Conservation (phyloP, 192 early-diverging fungal species). For the Backusella psychrophila region DNA sequence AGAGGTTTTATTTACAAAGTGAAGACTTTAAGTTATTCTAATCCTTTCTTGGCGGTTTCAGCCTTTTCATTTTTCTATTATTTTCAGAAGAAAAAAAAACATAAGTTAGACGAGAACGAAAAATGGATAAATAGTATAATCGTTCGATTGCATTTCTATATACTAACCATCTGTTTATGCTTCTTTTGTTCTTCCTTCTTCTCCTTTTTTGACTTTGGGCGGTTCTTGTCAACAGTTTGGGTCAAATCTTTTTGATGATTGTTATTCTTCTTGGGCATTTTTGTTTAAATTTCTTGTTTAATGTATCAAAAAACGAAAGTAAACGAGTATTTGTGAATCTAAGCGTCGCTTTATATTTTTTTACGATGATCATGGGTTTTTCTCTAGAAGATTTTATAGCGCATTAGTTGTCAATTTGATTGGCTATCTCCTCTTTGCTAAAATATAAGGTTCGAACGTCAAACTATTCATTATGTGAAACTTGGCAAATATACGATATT, state of each 20-base stretch:
- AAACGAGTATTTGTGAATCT: background rate
- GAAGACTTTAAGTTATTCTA: background rate
- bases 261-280: constrained; percentile 9
- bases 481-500: background rate
- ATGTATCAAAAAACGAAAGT: background rate
- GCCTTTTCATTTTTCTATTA: constrained; percentile 13
- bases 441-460: background rate
- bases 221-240: constrained; percentile 20
- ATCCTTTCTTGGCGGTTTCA: background rate
- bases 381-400: background rate
- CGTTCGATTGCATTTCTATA: background rate
- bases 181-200: constrained; percentile 22
- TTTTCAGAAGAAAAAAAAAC: background rate
- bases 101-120: background rate
- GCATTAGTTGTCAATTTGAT: background rate
- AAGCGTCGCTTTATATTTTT: background rate
- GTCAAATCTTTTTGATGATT: constrained; percentile 3
- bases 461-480: background rate
- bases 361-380: background rate
- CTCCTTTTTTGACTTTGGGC: constrained; percentile 21
- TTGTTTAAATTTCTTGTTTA: background rate
- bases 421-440: background rate
- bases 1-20: constrained; percentile 1
- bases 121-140: background rate
- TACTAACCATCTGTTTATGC: constrained; percentile 7